Base-by-base conservation (phyloP, 352 stramenopile species). In the Phytophthora pistaciae region DNA sequence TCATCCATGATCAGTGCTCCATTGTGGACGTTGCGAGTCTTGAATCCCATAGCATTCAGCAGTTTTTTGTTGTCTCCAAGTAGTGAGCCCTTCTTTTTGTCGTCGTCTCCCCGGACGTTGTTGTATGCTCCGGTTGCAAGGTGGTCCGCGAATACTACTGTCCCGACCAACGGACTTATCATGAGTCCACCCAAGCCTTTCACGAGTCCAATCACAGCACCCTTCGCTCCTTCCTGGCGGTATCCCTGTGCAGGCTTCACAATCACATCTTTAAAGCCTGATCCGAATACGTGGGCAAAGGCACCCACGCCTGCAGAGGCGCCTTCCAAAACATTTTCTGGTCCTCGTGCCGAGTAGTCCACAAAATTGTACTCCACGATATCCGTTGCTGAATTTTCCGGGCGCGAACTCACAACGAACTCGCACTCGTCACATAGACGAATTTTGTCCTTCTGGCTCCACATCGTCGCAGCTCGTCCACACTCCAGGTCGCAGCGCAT, bases 401-500 rank as follows among this genome's bases (percentile, higher is more conserved):
- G 65, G 21, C 79, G 69, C 1, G 75, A 79, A 2, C 56, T 75
- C 8, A 91, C 74, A 5, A 89, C 85, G 70, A 75, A 90, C 40
- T 71, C 80, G 31, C 87, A 94, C 49, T 82, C 63, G 11, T 79
- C 69, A 64, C 87, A 94, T 53, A 94, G 29, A 9, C 73, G 70
- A 54, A 91, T 72, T 61, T 80, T 75, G 21, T 91, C 75, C 5
- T 83, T 83, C 38, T 84, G 70, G 27, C 82, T 87, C 82, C 82
- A 93, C 62, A 79, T 78, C 14, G 74, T 90, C 36, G 87, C 87
- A 33, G 84, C 60, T 53, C 79, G 66, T 29, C 66, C 67, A 46
- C 77, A 79, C 2, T 75, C 72, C 10, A 91, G 63, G 52, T 92
- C 82, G 63, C 95, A 99, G 5, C 83, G 73, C 94, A 99, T 98